Conservation (phyloP, 306 rosid species). For the Crotalaria pallida region DNA sequence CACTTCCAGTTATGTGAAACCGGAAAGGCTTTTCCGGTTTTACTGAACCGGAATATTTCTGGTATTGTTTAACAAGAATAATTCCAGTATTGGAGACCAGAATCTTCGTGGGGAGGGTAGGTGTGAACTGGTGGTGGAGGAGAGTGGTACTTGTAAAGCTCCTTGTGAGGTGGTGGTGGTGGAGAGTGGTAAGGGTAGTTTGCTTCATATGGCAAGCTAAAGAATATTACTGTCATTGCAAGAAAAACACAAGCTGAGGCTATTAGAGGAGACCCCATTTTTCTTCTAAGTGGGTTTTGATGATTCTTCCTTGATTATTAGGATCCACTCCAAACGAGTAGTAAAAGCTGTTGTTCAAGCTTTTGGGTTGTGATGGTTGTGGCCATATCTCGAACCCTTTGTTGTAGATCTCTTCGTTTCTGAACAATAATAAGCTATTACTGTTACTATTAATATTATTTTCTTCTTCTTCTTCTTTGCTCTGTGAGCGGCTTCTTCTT, state of each 20-base stretch:
- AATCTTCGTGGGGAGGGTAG: neutral
- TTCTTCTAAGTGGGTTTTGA: slow-evolving; percentile 15
- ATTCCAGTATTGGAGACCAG: too few relatives aligned
- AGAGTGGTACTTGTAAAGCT: neutral
- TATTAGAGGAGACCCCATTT: slow-evolving; percentile 40
- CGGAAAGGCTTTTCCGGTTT: too few relatives aligned
- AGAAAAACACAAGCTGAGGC: slow-evolving; percentile 11
- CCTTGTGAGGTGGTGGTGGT: slow-evolving; percentile 25
- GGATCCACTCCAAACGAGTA: slow-evolving; percentile 65
- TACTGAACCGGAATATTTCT: too few relatives aligned
- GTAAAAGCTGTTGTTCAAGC: slow-evolving; percentile 39
- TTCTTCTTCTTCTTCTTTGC: slow-evolving; percentile 21
- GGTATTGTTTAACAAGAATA: neutral
- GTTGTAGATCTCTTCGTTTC: slow-evolving; percentile 77
- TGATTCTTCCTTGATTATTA: slow-evolving; percentile 33
- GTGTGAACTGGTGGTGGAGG: slow-evolving; percentile 15
- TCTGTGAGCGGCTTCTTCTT: slow-evolving; percentile 31
- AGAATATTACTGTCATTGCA: slow-evolving; percentile 6
- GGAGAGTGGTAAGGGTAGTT: slow-evolving; percentile 22
- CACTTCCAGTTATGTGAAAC: too few relatives aligned
- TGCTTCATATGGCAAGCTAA: neutral
- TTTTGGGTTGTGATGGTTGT: slow-evolving; percentile 36
- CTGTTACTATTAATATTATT: neutral
- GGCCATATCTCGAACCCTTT: slow-evolving; percentile 93
- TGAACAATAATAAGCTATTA: slow-evolving; percentile 35